These are phyloP conservation scores for Hyphopichia khmerensis DNA, from an alignment of 1,139 yeast genomes.

Conservation along the genomic window DNA sequence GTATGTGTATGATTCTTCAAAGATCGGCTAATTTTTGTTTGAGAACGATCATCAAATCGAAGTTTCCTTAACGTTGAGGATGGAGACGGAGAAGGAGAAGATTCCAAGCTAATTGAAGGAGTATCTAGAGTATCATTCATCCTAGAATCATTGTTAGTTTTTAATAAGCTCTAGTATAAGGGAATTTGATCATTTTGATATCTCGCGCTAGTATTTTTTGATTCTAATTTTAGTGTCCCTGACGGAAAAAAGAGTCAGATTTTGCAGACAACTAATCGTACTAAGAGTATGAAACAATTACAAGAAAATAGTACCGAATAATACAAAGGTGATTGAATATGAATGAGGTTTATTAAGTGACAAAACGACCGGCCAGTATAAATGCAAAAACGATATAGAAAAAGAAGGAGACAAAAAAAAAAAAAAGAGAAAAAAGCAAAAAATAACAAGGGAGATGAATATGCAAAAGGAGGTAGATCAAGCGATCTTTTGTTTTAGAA, in stretches of 20 bases:
- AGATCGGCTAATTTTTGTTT: constrained; percentile 26
- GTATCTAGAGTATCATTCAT: constrained; percentile 1
- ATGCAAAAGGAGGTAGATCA: neutral
- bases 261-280: neutral
- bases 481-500: constrained; percentile 56
- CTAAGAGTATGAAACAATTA: too few species aligned
- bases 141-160: neutral
- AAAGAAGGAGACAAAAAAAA: neutral
- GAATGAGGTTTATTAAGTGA: too few species aligned
- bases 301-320: too few species aligned
- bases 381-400: too few species aligned
- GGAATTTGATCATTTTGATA: too few species aligned
- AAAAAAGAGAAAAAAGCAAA: neutral
- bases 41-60: constrained; percentile 41
- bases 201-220: neutral
- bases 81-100: constrained; percentile 1
- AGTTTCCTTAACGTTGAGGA: constrained; percentile 13
- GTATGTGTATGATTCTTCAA: constrained; percentile 9
- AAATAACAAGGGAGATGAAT: neutral
- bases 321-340: too few species aligned
- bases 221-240: neutral
- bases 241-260: neutral
- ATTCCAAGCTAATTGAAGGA: constrained; percentile 6
- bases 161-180: neutral
- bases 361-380: too few species aligned